Base-by-base conservation (phyloP, 2,329 filamentous ascomycete genomes). In the Hymenoscyphus fructigenus region DNA sequence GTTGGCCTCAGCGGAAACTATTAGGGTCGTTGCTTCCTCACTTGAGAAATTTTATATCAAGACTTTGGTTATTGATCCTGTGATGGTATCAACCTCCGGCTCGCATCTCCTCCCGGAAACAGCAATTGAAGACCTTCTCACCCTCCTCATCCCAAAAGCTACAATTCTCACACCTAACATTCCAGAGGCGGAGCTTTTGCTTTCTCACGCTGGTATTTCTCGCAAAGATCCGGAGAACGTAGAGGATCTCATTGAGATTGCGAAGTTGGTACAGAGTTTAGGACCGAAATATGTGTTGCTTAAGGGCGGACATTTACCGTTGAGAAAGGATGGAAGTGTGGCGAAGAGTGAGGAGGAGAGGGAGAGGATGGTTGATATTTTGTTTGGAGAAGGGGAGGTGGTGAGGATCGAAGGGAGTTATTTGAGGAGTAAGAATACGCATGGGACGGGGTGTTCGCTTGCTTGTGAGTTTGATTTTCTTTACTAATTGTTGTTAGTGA, bases 401-500 rank as follows among this genome's bases (percentile, higher is more conserved):
- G 81, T 86, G 0, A 79, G 87, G 47, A 84, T 97, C 59, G 84
- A 93, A 76, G 91, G 87, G 47, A 82, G 83, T 4, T 97, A 90
- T 74, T 82, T 92, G 67, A 78, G 82, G 10, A 92, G 90, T 9
- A 89, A 82, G 66, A 94, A 94, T 74, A 98, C 94, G 0, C 95
- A 99, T 73, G 95, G 95, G 0, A 98, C 95, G 0, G 95, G 95
- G 3, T 99, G 95, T 75, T 96, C 93, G 10, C 83, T 98, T 66
- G 95, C 95, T 50, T 97, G 89, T 91, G 77, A 80, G 88, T 81
- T 41, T 65, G n/a, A n/a, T 17, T 15, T 23, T 12, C 20, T 26
- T 50, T 50, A 7, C 44, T 50, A 5, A 9, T 12, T 20, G 2
- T 50, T 38, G 32, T n/a, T n/a, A n/a, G n/a, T n/a, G 12, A 7